These are phyloP conservation scores for Heteromeles arbutifolia DNA, from an alignment of 306 rosid genomes.

Conservation along the genomic window DNA sequence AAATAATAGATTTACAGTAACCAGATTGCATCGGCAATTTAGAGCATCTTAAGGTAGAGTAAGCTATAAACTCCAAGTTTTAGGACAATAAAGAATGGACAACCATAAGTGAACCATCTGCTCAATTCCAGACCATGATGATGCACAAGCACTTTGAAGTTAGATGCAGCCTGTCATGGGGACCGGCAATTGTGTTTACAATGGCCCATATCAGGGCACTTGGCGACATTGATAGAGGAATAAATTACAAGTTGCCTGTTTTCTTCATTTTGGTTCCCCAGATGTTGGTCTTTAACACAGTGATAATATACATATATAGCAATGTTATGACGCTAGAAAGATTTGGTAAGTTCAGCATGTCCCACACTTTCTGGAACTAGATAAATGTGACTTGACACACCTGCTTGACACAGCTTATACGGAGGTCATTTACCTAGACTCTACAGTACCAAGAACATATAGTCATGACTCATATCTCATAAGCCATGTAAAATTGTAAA, in stretches of 20 bases:
- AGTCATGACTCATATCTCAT: neutral
- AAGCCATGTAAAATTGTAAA: neutral
- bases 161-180: neutral
- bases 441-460: neutral
- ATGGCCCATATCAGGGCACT: neutral
- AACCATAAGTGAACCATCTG: too few species aligned
- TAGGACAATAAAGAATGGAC: neutral
- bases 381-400: too few species aligned
- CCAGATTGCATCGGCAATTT: neutral
- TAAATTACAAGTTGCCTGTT: neutral
- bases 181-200: neutral
- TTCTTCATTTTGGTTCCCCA: neutral
- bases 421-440: neutral
- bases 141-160: neutral
- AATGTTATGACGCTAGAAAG: neutral
- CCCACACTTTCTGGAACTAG: neutral
- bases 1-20: conserved; percentile 10
- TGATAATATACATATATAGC: neutral
- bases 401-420: neutral
- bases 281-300: neutral
- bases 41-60: neutral
- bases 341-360: neutral
- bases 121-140: neutral
- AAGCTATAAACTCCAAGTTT: neutral
- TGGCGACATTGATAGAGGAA: neutral